Evolutionary conservation across 805 yeast genomes (phyloP), one percentile per base, ranked within the genome.

Genomic region (Yueomyces sinensis): DNA sequence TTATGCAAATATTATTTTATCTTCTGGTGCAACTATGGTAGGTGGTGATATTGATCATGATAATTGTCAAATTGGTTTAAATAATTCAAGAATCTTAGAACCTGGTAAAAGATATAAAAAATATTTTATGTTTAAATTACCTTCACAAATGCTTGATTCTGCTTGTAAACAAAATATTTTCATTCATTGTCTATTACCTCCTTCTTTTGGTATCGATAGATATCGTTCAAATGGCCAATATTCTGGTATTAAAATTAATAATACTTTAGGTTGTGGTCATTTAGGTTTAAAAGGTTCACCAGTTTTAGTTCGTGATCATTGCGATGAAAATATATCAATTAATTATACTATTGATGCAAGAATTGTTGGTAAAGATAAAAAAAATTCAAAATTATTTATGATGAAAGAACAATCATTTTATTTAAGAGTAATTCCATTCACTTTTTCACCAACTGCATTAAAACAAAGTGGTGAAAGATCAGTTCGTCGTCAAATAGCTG

Each of bases 91-190:
- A 41, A 42, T 62, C 1, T 49, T 76, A 13, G 46, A 52, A 27
- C 77, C 81, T 1, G 57, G 66, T 16, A 49, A 42, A 1, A 65
- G 58, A 35, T 68, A 71, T 43, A 74, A 74, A 45, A 76, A 76
- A 47, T 66, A 62, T 38, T 72, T 76, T 46, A 62, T 68, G 18
- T 76, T 76, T 47, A 68, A 62, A 44, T 61, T 75, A 32, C 82
- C 82, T 0, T 47, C 56, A 14, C 61, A 58, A 37, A 52, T 74
- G 29, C 49, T 76, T 13, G 82, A 75, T 41, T 63, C 61, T 14
- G 50, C 65, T 2, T 75, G 82, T 43, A 55, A 62, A 5, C 68
- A 70, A 37, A 59, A 56, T 36, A 41, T 49, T 18, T 46, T 49
- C 13, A 41, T 52, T 39, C 52, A 63, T 40, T 45, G 41, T 42